Evolutionary conservation across 2,329 filamentous ascomycete species (phyloP).

Genomic region (Parastagonospora avenae): DNA sequence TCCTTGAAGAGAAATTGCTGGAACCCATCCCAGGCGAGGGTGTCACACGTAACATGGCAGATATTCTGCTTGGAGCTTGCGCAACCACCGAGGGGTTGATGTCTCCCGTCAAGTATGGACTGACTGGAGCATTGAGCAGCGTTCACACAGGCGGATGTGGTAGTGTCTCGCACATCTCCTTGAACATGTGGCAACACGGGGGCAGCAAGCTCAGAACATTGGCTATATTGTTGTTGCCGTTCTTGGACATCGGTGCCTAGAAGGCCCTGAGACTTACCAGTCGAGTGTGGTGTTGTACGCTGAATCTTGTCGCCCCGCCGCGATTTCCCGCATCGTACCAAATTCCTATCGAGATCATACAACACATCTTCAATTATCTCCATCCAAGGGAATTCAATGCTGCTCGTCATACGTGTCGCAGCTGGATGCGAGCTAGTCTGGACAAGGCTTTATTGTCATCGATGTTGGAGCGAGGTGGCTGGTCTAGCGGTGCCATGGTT

Average conservation of each 20-base stretch:
- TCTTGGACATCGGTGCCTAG: conserved; percentile 17
- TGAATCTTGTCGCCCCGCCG: conserved; percentile 26
- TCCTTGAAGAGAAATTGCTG: conserved; percentile 25
- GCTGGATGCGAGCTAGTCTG: conserved; percentile 65
- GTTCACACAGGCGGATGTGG: not conserved
- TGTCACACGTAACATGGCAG: conserved; percentile 30
- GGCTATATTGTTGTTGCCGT: conserved; percentile 9
- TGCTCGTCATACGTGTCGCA: conserved; percentile 63
- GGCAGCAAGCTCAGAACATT: conserved; percentile 5
- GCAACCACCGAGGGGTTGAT: conserved; percentile 19
- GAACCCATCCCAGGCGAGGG: conserved; percentile 26
- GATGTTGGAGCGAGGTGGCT: conserved; percentile 63
- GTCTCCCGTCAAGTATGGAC: too few species aligned
- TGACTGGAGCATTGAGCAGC: too few species aligned
- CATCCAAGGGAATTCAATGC: conserved; percentile 62
- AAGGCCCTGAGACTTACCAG: conserved; percentile 41
- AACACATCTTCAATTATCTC: conserved; percentile 54
- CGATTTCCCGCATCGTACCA: conserved; percentile 32
- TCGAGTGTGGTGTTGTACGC: conserved; percentile 40
- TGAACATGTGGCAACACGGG: too few species aligned
- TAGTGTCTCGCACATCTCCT: too few species aligned
- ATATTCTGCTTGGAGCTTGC: conserved; percentile 27
- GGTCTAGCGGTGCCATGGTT: conserved; percentile 37
- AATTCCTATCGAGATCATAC: conserved; percentile 56
- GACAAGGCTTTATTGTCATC: conserved; percentile 54